phyloP scores from a whole-genome alignment of 2,329 filamentous ascomycete species.

The Pseudocercospora cruenta region DNA sequence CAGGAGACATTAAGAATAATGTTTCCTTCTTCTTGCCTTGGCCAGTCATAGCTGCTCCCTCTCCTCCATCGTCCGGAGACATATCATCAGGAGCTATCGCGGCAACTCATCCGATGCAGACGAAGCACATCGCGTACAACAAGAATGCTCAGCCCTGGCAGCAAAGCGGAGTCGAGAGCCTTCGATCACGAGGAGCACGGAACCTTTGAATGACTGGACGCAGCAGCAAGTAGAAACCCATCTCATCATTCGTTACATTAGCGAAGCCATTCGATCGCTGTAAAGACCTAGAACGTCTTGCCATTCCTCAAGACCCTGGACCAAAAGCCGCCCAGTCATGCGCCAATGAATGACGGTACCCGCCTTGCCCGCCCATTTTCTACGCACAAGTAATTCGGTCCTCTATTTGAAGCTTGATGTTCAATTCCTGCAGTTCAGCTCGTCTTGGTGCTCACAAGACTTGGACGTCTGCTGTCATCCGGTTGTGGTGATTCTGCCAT shows the following conservation, averaged over 20 bases:
- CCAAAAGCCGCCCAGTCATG: too few species aligned
- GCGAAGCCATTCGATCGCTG: neutral
- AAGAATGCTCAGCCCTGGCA: neutral
- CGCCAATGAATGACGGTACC: neutral
- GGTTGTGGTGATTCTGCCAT: constrained; percentile 15
- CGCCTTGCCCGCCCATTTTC: neutral
- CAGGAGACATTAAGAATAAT: too few species aligned
- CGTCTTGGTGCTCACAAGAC: neutral
- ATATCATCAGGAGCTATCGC: too few species aligned
- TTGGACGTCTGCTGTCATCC: constrained; percentile 3
- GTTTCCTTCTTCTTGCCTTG: too few species aligned
- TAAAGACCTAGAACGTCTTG: neutral
- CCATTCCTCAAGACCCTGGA: neutral
- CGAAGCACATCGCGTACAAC: too few species aligned
- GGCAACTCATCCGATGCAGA: too few species aligned
- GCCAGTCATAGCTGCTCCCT: too few species aligned
- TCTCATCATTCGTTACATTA: neutral
- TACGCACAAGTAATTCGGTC: neutral
- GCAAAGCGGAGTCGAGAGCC: neutral
- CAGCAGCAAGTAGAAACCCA: neutral
- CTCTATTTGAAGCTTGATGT: neutral
- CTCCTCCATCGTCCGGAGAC: too few species aligned
- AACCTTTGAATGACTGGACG: neutral
- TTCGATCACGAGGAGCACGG: too few species aligned
- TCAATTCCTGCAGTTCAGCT: neutral